Base-by-base conservation (phyloP, 2,329 filamentous ascomycete species). In the Apiospora hydei region DNA sequence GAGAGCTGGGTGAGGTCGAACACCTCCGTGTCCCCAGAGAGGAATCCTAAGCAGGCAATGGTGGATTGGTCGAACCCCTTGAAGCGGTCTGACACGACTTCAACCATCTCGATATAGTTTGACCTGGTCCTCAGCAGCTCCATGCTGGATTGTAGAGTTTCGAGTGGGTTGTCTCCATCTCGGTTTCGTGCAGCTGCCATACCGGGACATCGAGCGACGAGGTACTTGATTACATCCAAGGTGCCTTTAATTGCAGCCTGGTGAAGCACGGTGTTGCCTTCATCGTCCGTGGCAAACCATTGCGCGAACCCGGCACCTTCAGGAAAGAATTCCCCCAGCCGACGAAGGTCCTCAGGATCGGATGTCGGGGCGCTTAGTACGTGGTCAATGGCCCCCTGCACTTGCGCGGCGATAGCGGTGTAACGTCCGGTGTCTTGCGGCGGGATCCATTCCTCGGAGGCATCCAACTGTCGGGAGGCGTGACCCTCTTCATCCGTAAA, bases 401-500 rank as follows among this genome's bases (percentile, higher is more conserved):
- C n/a, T 26, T 13, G n/a, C 3, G 1, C n/a, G 26, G n/a, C 6
- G n/a, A 51, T 26, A 7, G 11, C 49, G 10, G 3, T 14, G 11
- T 26, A 24, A 4, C 2, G 2, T 7, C 47, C 47, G 0, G 47
- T 24, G 11, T 51, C 3, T 5, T 51, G n/a, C 10, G 49, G n/a
- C n/a, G 49, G 10, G 24, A 26, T n/a, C 49, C 49, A 51, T 11
- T 51, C 49, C 11, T 51, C 11, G 0, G 49, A 51, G n/a, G 4
- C 1, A 26, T 26, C 49, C 68, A 81, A 68, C 5, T 69, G 64
- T 49, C 72, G 76, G n/a, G 78, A 74, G 64, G 75, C 73, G 72
- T 81, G 80, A 38, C 68, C 69, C 26, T 72, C 53, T 51, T 80
- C 72, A 21, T 73, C 70, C 53, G 79, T 74, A 61, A 79, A 75